Evolutionary conservation across 345 rosid genomes (phyloP), one percentile per base, ranked within the genome.

Genomic region (Eucalyptus pauciflora): DNA sequence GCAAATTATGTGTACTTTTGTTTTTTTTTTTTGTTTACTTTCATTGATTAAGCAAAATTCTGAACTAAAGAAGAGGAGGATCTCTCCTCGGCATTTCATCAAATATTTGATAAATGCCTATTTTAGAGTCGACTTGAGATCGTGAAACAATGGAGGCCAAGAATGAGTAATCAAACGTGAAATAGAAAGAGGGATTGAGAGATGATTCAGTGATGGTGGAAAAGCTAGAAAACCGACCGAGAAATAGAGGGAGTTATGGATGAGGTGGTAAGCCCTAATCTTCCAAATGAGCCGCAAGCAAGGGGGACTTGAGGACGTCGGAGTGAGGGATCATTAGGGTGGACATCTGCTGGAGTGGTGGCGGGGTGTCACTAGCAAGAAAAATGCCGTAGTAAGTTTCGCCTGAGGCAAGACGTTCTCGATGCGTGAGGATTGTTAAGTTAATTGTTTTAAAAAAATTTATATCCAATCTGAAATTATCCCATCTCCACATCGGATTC

Each of bases 21-120:
- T 64, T 64, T 0, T 3, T 7, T 52, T n/a, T 3, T 7, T 52
- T n/a, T 15, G n/a, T 64, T 64, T 0, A 31, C 18, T 64, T n/a
- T n/a, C 10, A 7, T 29, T 0, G 14, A 60, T 56, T 24, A 56
- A 56, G 7, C 29, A 0, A 10, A 56, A 24, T 24, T 56, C 1
- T 24, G 0, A 22, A 56, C 2, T 56, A 24, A 22, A 24, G 29
- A 10, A 1, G 1, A 10, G 62, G 62, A 24, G 12, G 62, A 24
- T 56, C 29, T 24, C 13, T 24, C 13, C 62, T 3, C 3, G 3
- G 29, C 29, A 56, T 24, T 56, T 56, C 13, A 56, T 56, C 29
- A 56, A 56, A 56, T 10, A 24, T 29, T 56, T 56, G 13, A 56
- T 56, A 10, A 56, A 56, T 56, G 29, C 13, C 62, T 22, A 56